Evolutionary conservation across 2,329 filamentous ascomycete species (phyloP), one percentile per base, ranked within the genome.

Genomic region (Curvularia eragrostidis): DNA sequence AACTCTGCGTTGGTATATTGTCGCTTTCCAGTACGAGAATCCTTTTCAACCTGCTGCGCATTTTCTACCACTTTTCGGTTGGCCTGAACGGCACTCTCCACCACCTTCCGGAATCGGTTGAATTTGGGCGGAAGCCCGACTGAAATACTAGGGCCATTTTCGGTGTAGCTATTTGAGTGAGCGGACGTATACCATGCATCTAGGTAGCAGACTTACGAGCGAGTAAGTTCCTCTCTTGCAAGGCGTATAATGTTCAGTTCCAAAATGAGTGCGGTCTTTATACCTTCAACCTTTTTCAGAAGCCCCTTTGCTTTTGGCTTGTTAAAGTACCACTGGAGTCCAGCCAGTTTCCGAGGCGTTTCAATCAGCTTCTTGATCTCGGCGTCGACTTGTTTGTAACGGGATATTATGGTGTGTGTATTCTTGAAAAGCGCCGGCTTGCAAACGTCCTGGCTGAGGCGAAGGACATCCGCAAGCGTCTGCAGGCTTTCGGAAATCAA

Each of bases 281-380:
- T 64, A 26, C 63, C 53, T 26, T 70, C 67, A 12, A 70, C 39
- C 28, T 64, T 66, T 39, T 64, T 63, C 34, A 70, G 19, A 30
- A 65, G 52, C 7, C 41, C 52, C 21, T 62, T 69, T 1, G 56
- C 61, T 36, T 62, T 65, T 9, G 58, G 59, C 10, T 52, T 49
- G 3, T 61, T 56, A n/a, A 67, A 52, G 18, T 46, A 54, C 64
- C 63, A 67, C 49, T 52, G 64, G 21, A 68, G 43, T 18, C 59
- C 39, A 15, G 36, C 56, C n/a, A 67, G 44, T n/a, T 49, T 62
- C 18, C n/a, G 48, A 7, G 38, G 36, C 1, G 43, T 44, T 6
- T 56, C 24, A 1, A 58, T 60, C 0, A 61, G 47, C 8, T 63
- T 52, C 7, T 41, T 52, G 0, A 56, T 53, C 3, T 56, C 54